These are phyloP conservation scores for Calendula officinalis DNA, from an alignment of 129 eudicot species.

Conservation along the genomic window DNA sequence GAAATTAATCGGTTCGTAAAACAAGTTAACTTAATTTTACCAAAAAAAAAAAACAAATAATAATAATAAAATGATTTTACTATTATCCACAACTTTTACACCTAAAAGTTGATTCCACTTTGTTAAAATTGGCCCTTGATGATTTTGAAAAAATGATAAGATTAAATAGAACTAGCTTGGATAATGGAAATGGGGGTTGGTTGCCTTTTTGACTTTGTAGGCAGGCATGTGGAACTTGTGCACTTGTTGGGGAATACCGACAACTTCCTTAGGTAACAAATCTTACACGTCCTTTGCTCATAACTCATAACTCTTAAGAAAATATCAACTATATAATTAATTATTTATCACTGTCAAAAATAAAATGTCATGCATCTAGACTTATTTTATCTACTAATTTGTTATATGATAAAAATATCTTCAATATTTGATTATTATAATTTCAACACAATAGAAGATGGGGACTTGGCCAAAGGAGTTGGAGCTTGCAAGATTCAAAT, in stretches of 20 bases:
- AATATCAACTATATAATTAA: neutral
- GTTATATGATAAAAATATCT: neutral
- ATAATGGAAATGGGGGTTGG: conserved; percentile 16
- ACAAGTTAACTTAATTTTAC: too few species aligned
- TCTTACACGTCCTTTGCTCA: conserved; percentile 21
- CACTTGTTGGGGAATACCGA: conserved; percentile 32
- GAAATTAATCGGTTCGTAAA: too few species aligned
- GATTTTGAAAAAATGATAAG: conserved; percentile 1
- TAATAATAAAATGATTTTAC: too few species aligned
- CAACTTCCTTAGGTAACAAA: conserved; percentile 20
- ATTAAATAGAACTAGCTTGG: neutral
- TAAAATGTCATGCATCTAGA: too few species aligned
- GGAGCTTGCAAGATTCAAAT: too few species aligned
- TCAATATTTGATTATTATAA: neutral
- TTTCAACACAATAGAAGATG: too few species aligned
- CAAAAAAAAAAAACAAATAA: too few species aligned
- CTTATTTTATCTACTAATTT: too few species aligned
- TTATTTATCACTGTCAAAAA: neutral
- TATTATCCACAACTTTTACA: neutral
- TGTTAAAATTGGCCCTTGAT: conserved; percentile 15
- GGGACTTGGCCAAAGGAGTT: too few species aligned
- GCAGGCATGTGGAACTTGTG: conserved; percentile 11
- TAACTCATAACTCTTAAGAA: neutral
- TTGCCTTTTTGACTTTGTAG: conserved; percentile 20
- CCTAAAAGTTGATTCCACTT: conserved; percentile 7